A percentile compares a stretch with the other conserved stretches of the same genome.
Evolutionary conservation across 148 eudicot species (phyloP).

Genomic region (Arctostaphylos glauca): DNA sequence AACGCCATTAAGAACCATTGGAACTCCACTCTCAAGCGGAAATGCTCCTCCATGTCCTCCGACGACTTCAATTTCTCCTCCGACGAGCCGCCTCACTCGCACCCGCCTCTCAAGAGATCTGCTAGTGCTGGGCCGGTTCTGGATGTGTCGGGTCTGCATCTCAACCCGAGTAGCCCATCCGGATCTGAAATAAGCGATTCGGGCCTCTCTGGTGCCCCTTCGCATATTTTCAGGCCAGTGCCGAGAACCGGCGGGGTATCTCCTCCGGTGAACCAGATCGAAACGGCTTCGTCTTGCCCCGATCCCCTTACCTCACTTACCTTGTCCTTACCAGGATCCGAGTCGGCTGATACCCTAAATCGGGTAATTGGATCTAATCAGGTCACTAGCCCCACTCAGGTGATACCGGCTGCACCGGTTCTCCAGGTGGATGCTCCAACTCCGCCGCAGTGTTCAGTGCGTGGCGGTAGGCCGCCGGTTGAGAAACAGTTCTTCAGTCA

Average conservation of each 20-base stretch:
- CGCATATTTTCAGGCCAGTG: constrained; percentile 33
- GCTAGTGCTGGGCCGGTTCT: constrained; percentile 45
- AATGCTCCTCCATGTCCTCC: constrained; percentile 40
- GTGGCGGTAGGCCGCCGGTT: neutral
- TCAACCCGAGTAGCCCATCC: constrained; percentile 43
- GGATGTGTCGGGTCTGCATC: constrained; percentile 19
- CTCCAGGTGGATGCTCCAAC: neutral
- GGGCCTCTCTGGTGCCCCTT: constrained; percentile 11
- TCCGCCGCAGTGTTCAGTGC: neutral
- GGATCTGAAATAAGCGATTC: constrained; percentile 49
- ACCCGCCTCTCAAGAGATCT: constrained; percentile 50
- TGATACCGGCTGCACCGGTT: neutral
- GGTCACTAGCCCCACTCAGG: neutral
- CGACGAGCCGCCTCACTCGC: constrained; percentile 5
- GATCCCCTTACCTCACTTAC: constrained; percentile 41
- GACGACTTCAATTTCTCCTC: constrained; percentile 34
- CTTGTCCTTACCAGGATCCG: constrained; percentile 52
- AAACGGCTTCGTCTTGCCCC: neutral
- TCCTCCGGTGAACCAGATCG: constrained; percentile 22
- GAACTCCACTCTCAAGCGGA: constrained; percentile 61
- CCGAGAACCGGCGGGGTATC: constrained; percentile 22
- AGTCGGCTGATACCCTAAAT: neutral
- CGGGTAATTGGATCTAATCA: constrained; percentile 11
- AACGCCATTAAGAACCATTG: constrained; percentile 68
- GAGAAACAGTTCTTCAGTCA: constrained; percentile 43